phyloP scores from a whole-genome alignment of 1,139 yeast genomes.

The Spathaspora sp. region DNA sequence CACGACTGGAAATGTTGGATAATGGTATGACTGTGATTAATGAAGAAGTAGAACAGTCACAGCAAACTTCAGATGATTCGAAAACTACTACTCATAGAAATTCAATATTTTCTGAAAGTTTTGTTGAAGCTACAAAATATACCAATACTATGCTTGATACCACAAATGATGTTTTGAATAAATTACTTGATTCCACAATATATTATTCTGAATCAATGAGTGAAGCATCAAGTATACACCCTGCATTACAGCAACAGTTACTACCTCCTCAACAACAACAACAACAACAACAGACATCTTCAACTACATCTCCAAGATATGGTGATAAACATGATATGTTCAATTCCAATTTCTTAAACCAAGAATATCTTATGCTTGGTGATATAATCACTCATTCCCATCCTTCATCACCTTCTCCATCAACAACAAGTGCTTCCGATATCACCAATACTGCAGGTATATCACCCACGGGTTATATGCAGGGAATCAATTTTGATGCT shows the following conservation, averaged over 20 bases:
- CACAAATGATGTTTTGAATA: constrained; percentile 40
- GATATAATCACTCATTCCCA: constrained; percentile 51
- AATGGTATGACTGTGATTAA: neutral
- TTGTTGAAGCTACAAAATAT: constrained; percentile 2
- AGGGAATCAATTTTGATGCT: constrained; percentile 10
- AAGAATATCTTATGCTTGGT: constrained; percentile 60
- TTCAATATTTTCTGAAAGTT: neutral
- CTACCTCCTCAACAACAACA: constrained; percentile 5
- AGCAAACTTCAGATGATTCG: neutral
- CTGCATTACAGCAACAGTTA: neutral
- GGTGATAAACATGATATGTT: constrained; percentile 8
- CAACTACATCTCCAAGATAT: neutral
- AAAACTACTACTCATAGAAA: neutral
- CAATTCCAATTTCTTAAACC: constrained; percentile 44
- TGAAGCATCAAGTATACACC: neutral
- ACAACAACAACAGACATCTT: constrained; percentile 2
- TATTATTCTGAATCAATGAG: constrained; percentile 1
- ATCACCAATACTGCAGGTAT: constrained; percentile 14
- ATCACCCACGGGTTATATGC: constrained; percentile 16
- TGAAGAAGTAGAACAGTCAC: neutral
- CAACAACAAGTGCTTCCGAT: constrained; percentile 30
- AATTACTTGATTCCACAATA: constrained; percentile 16
- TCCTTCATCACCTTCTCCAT: constrained; percentile 52
- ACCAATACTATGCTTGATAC: constrained; percentile 31
- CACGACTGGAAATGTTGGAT: constrained; percentile 2